Evolutionary conservation across 768 basidiomycete species (phyloP), one percentile per base, ranked within the genome.

Genomic region (Rhodotorula babjevae): DNA sequence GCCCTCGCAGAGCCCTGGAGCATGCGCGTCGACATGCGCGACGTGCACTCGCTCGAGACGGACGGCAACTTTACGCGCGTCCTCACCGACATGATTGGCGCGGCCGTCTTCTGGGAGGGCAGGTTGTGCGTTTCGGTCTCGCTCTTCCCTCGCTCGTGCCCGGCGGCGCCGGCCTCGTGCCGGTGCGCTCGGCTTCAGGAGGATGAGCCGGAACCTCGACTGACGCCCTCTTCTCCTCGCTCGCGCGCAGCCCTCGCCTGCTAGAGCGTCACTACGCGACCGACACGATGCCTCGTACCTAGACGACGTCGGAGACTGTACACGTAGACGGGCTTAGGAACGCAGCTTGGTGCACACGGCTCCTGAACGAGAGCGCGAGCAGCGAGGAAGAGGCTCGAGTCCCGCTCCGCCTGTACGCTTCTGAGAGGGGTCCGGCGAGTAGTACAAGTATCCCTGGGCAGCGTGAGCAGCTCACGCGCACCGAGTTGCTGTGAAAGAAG

Each of bases 31-130:
- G 68, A 65, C 53, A 56, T 65, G 56, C 58, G 72, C 15, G 72
- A 73, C 65, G 72, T 73, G 40, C 56, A 50, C 55, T 62, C 66
- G 15, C 49, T 73, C 36, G 60, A 73, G 44, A 3, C 25, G 47
- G 67, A 73, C 56, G 4, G 27, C 18, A 63, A 72, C 33, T 72
- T 72, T 40, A 65, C 66, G 27, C 64, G 72, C 36, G 61, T 60
- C 18, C 27, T 73, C 64, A 73, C 67, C 21, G 64, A 73, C 29
- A 73, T 73, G 72, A 73, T 73, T n/a, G 72, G 72, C 16, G 68
- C 65, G 8, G 46, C 55, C 47, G 65, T 73, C 9, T 73, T 61
- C 47, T 73, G 68, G 68, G 72, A 73, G 31, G 72, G 72, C 19
- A 15, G 68, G 31, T 73, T 73, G 71, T 72, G 23, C 62, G 70